Percentiles rank a stretch among this genome's conserved stretches.
These are phyloP conservation scores for Pseudonectria buxi DNA, from an alignment of 2,329 filamentous ascomycete species.

Conservation along the genomic window DNA sequence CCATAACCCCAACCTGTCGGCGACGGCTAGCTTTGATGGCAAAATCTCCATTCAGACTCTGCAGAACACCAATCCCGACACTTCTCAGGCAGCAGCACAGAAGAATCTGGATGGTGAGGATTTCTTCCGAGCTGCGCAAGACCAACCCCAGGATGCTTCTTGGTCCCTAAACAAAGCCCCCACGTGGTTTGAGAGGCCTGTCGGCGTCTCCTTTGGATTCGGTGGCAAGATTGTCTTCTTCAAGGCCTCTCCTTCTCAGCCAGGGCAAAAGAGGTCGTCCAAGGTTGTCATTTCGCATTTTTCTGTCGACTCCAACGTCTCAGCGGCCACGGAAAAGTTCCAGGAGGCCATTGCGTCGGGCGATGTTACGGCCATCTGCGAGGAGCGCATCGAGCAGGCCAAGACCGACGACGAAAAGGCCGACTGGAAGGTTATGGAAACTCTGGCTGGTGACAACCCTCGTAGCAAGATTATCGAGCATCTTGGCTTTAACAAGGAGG, in stretches of 20 bases:
- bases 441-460: constrained; percentile 77
- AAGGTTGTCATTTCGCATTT: constrained; percentile 83
- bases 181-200: constrained; percentile 81
- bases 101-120: constrained; percentile 80
- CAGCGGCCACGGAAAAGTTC: constrained; percentile 78
- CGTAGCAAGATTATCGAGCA: constrained; percentile 80
- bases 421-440: constrained; percentile 93
- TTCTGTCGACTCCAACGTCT: constrained; percentile 77
- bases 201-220: constrained; percentile 87
- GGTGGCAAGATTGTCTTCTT: constrained; percentile 86
- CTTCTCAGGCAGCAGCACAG: constrained; percentile 59
- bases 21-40: constrained; percentile 94
- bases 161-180: constrained; percentile 84
- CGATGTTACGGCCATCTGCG: constrained; percentile 71
- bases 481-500: constrained; percentile 72
- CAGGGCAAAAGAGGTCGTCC: constrained; percentile 62
- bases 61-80: constrained; percentile 81
- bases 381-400: constrained; percentile 66
- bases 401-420: constrained; percentile 86
- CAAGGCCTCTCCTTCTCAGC: constrained; percentile 48
- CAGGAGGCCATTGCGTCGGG: constrained; percentile 74
- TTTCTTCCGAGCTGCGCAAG: constrained; percentile 92
- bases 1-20: constrained; percentile 82
- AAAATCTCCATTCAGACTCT: constrained; percentile 91
- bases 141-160: constrained; percentile 80